Evolutionary conservation across 495 filamentous ascomycete species (phyloP).

Genomic region (Letharia columbiana): DNA sequence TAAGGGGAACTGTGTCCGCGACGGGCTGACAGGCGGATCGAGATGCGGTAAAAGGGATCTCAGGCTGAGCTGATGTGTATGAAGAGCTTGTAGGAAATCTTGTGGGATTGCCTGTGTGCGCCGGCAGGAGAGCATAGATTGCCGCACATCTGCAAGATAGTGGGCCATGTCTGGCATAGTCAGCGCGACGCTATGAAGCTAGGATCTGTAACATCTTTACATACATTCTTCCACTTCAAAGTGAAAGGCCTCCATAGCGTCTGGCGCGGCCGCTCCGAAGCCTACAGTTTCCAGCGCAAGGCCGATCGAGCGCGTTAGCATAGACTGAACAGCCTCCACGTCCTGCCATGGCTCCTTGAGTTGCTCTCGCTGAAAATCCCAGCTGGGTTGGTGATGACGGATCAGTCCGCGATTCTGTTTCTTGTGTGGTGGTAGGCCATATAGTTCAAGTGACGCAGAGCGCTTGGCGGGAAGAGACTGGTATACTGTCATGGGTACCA

Average conservation of each 20-base stretch:
- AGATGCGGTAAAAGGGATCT: conserved; percentile 35
- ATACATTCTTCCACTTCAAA: conserved; percentile 56
- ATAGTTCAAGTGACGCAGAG: conserved; percentile 25
- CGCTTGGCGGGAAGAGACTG: conserved; percentile 36
- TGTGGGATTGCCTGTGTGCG: conserved; percentile 54
- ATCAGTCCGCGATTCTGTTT: conserved; percentile 40
- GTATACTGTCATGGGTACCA: conserved; percentile 25
- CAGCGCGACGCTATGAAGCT: conserved; percentile 4
- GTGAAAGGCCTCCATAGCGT: conserved; percentile 51
- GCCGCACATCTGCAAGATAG: conserved; percentile 46
- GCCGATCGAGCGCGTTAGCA: conserved; percentile 51
- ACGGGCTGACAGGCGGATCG: conserved; percentile 31
- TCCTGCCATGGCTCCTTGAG: conserved; percentile 37
- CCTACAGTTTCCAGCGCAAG: conserved; percentile 46
- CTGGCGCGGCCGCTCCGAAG: conserved; percentile 48
- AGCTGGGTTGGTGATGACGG: conserved; percentile 38
- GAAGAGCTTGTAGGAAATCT: conserved; percentile 61
- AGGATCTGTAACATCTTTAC: conserved; percentile 1
- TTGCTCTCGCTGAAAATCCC: conserved; percentile 25
- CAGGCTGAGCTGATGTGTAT: conserved; percentile 31
- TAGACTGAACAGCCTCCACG: conserved; percentile 38
- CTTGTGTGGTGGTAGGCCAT: conserved; percentile 31
- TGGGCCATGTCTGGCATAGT: conserved; percentile 45
- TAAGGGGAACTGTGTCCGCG: conserved; percentile 34
- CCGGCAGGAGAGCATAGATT: conserved; percentile 53